Evolutionary conservation across 805 yeast genomes (phyloP).

Genomic region (Yamadazyma laniorum): DNA sequence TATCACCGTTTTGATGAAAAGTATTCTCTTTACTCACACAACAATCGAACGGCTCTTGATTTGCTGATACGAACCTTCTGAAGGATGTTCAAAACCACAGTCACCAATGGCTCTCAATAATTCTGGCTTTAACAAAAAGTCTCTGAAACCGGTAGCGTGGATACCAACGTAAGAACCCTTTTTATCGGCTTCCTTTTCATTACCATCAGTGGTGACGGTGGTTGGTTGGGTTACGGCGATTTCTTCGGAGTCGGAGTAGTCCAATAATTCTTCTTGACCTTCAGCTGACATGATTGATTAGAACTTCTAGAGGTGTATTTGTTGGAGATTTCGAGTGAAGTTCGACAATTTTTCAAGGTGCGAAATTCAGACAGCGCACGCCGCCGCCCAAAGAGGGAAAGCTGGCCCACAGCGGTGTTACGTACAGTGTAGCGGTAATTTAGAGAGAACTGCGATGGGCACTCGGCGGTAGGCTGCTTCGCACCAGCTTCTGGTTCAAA

Average conservation of each 20-base stretch:
- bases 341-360: conserved; percentile 9
- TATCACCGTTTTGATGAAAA: no score
- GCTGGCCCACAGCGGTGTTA: no score
- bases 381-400: no score
- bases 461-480: no score
- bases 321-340: background rate
- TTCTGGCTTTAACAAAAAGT: conserved; percentile 94
- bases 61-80: conserved; percentile 77
- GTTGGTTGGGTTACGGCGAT: conserved; percentile 66
- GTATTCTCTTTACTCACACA: no score
- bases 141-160: conserved; percentile 98
- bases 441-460: no score
- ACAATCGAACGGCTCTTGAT: background rate
- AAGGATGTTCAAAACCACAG: conserved; percentile 99
- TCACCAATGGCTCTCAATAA: conserved; percentile 95
- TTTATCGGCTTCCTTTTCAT: conserved; percentile 67
- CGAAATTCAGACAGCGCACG: no score
- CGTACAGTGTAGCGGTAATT: no score
- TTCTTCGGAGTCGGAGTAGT: conserved; percentile 98
- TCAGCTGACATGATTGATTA: conserved; percentile 71
- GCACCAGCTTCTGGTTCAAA: no score
- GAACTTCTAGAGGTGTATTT: conserved; percentile 3
- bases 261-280: conserved; percentile 99
- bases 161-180: conserved; percentile 98
- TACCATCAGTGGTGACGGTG: conserved; percentile 43